phyloP scores from a whole-genome alignment of 2,329 filamentous ascomycete genomes.

The Epichloe typhina region DNA sequence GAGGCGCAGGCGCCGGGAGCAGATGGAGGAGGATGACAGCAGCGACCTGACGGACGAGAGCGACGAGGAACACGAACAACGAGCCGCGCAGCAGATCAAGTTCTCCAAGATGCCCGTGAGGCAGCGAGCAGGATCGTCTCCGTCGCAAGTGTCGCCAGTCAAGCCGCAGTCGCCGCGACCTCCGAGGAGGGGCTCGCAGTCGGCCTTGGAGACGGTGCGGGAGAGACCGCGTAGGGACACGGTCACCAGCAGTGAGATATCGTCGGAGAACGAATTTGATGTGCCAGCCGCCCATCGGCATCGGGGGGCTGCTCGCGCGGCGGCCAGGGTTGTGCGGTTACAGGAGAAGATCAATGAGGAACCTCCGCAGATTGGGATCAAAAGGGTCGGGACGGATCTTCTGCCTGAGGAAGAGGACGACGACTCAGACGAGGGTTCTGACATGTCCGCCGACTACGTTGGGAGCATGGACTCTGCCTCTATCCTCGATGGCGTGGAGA shows the following conservation, averaged over 20 bases:
- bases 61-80: slow-evolving; percentile 62
- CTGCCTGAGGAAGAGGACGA: slow-evolving; percentile 46
- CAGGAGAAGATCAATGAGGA: slow-evolving; percentile 27
- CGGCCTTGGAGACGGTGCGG: slow-evolving; percentile 55
- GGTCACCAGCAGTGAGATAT: slow-evolving; percentile 70
- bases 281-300: slow-evolving; percentile 51
- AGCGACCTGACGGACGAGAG: slow-evolving; percentile 77
- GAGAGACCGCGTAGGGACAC: slow-evolving; percentile 60
- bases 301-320: slow-evolving; percentile 45
- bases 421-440: slow-evolving; percentile 47
- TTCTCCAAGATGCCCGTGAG: slow-evolving; percentile 93
- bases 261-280: slow-evolving; percentile 69
- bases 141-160: slow-evolving; percentile 54
- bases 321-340: slow-evolving; percentile 27
- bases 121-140: slow-evolving; percentile 76
- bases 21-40: slow-evolving; percentile 75
- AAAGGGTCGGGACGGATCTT: slow-evolving; percentile 34
- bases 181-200: slow-evolving; percentile 54
- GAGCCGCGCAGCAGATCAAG: slow-evolving; percentile 79
- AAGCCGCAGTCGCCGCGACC: slow-evolving; percentile 41
- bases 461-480: slow-evolving; percentile 59
- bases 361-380: slow-evolving; percentile 22
- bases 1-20: slow-evolving; percentile 53
- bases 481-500: slow-evolving; percentile 52
- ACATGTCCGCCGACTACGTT: slow-evolving; percentile 51